Evolutionary conservation across 1,139 yeast genomes (phyloP), one percentile per base, ranked within the genome.

Genomic region (Chernovozyma sophiae-reginae): DNA sequence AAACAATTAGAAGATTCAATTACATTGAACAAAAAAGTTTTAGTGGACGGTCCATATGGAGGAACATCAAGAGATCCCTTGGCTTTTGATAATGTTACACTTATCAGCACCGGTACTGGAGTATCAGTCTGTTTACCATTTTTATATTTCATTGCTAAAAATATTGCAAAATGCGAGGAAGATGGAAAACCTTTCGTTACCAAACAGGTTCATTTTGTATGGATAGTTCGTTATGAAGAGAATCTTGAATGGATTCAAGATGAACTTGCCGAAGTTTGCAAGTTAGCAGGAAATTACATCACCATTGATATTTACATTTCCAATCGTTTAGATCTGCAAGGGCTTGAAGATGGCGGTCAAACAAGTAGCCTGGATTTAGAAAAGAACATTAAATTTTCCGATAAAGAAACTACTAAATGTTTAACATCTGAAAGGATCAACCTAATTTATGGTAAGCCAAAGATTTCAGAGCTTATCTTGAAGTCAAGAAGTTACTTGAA

Each of bases 21-120:
- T 4, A 38, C 46, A 5, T 41, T 44, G 17, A 51, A 57, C 19
- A 60, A 60, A 42, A 51, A 55, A 27, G 76, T 76, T 1, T 65
- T 56, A 42, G 52, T 79, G 33, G 86, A 79, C 51, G 86, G 86
- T 3, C 82, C 86, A 2, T 79, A 78, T 45, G 86, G 86, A 8
- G 85, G 85, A 0, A 50, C 74, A 33, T 53, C 65, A 12, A 63
- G 86, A 47, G 75, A 76, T 43, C 55, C 65, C 7, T 51, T 63
- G 26, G 54, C 77, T 2, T 79, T 79, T 51, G 77, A 76, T 38
- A 65, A 70, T 33, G 62, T 74, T 1, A 51, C 64, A 4, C 51
- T 77, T 17, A 30, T 74, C 10, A 57, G 76, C 29, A 56, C 75
- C 14, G 79, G 86, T 0, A 68, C 78, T 37, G 86, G 85, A 30